Conservation (phyloP, 495 filamentous ascomycete genomes). For the Parmelia sp. region DNA sequence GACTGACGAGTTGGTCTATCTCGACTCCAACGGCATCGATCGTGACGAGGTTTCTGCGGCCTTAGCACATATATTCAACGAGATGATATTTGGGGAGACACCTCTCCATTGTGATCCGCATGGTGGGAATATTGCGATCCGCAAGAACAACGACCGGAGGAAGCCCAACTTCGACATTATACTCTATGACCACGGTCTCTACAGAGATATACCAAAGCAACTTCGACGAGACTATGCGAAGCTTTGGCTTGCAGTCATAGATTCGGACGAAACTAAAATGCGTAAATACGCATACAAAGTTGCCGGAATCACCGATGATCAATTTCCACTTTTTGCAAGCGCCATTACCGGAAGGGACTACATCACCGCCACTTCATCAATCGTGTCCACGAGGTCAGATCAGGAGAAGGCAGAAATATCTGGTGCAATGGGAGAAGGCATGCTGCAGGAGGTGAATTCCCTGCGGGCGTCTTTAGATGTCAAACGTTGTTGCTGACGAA, state of each 20-base stretch:
- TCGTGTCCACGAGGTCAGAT: conserved; percentile 52
- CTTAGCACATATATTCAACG: conserved; percentile 90
- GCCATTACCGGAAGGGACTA: conserved; percentile 96
- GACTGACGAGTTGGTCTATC: conserved; percentile 79
- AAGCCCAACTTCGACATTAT: conserved; percentile 86
- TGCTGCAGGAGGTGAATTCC: conserved; percentile 58
- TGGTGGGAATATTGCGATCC: conserved; percentile 92
- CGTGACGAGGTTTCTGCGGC: conserved; percentile 95
- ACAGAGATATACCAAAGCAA: conserved; percentile 78
- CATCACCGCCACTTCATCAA: conserved; percentile 56
- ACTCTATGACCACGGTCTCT: conserved; percentile 87
- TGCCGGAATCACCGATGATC: conserved; percentile 80
- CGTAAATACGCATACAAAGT: conserved; percentile 82
- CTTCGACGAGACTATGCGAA: conserved; percentile 87
- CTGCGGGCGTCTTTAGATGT: not conserved
- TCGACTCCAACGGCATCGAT: conserved; percentile 81
- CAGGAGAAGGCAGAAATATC: conserved; percentile 78
- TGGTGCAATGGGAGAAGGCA: conserved; percentile 73
- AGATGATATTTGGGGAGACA: conserved; percentile 97
- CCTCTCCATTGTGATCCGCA: conserved; percentile 97
- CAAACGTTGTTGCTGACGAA: not conserved
- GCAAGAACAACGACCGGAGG: conserved; percentile 55
- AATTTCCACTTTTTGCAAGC: conserved; percentile 92
- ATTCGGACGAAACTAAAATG: conserved; percentile 77
- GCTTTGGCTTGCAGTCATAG: conserved; percentile 93